Evolutionary conservation across 768 basidiomycete species (phyloP).

Genomic region (Collybia sordida): DNA sequence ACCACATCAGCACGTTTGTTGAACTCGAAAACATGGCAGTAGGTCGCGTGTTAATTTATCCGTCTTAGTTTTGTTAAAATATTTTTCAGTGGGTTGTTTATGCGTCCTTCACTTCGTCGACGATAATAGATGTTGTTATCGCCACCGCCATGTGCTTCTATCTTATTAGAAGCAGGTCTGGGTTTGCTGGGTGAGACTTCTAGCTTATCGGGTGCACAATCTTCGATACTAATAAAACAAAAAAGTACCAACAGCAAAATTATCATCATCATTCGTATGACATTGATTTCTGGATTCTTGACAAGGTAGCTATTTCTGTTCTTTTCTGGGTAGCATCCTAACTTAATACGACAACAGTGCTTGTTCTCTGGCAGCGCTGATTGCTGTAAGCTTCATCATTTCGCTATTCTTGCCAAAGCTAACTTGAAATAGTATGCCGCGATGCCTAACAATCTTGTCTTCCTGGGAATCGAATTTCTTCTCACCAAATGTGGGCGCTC

Average conservation of each 20-base stretch:
- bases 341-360: conserved; percentile 5
- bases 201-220: background rate
- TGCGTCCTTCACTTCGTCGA: conserved; percentile 19
- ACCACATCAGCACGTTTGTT: conserved; percentile 11
- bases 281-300: conserved; percentile 17
- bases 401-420: background rate
- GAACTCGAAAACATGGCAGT: conserved; percentile 14
- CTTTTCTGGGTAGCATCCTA: background rate
- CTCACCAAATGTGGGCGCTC: conserved; percentile 16
- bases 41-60: background rate
- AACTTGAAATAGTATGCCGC: conserved; percentile 6
- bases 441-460: conserved; percentile 18
- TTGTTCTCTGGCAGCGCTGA: conserved; percentile 15
- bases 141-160: conserved; percentile 24
- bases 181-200: conserved; percentile 13
- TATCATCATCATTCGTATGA: conserved; percentile 17
- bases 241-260: conserved; percentile 19
- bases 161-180: conserved; percentile 18
- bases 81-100: conserved; percentile 23
- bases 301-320: conserved; percentile 12
- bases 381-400: conserved; percentile 9
- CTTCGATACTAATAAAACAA: too few relatives aligned
- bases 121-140: conserved; percentile 22
- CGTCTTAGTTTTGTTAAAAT: background rate
- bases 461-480: conserved; percentile 16